Evolutionary conservation across 371 early-diverging fungal genomes (phyloP), one percentile per base, ranked within the genome.

Genomic region (Mortierella sp.): DNA sequence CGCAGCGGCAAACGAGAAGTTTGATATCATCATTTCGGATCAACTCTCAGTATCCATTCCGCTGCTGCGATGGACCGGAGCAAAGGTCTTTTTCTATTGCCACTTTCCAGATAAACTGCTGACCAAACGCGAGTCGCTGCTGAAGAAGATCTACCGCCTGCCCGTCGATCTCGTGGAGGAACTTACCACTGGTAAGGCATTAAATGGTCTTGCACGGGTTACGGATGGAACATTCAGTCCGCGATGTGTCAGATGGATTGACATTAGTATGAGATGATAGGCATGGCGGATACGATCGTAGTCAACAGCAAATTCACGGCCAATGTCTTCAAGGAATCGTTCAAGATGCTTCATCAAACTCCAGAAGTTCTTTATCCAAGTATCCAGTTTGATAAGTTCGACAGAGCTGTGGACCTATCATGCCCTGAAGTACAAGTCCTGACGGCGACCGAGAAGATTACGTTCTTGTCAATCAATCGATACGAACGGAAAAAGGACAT

Each of bases 401-500:
- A 90, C 63, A 77, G 79, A 10, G 49, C 79, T 0, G 85, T 91
- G 0, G 87, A 91, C 52, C 14, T 57, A 2, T 57, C 79, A 12
- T 88, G 90, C 55, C 80, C 86, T 10, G 60, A 79, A 19, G 83
- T 94, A 9, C 65, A 80, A 17, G 59, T 83, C 17, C 71, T 94
- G n/a, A 78, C 82, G 58, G 77, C 81, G 85, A 87, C 73, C 10
- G 50, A 68, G 14, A 80, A 79, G 43, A 69, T 81, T 40, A 85
- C 73, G 1, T 68, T 94, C 14, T 49, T 94, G 0, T 94, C 94
- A 0, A 88, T 98, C 73, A 98, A 97, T 77, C 91, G 98, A 5
- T 98, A 96, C 55, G 98, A 98, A 79, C 87, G 94, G 41, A 97
- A 97, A 69, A 98, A 98, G 82, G 90, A 94, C 76, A 83, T 97